A percentile compares a stretch with the other conserved stretches of the same genome.
phyloP scores from a whole-genome alignment of 352 stramenopile species.

The Vaucheria bursata region DNA sequence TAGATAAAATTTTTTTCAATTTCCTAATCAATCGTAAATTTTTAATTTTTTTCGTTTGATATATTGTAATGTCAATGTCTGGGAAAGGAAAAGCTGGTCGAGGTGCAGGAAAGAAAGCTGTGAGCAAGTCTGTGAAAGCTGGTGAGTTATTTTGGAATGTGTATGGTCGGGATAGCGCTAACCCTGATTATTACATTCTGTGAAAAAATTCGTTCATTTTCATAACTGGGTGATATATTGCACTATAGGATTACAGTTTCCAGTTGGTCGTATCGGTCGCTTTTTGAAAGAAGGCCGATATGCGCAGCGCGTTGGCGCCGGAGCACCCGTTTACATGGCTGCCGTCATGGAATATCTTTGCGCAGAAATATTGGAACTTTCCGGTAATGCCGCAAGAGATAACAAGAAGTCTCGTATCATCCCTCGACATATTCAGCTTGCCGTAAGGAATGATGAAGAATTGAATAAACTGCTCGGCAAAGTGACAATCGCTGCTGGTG shows the following conservation, averaged over 20 bases:
- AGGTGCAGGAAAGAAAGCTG: too few species aligned
- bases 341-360: conserved; percentile 48
- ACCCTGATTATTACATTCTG: too few species aligned
- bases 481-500: conserved; percentile 82
- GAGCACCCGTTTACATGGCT: conserved; percentile 84
- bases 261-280: conserved; percentile 81
- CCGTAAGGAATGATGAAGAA: conserved; percentile 57
- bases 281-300: conserved; percentile 85
- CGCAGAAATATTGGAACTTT: conserved; percentile 75
- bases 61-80: too few species aligned
- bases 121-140: too few species aligned
- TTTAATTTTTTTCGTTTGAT: too few species aligned
- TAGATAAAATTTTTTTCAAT: too few species aligned
- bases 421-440: conserved; percentile 84
- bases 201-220: too few species aligned
- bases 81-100: too few species aligned
- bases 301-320: conserved; percentile 75
- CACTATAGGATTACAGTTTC: conserved; percentile 90
- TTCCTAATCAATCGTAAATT: too few species aligned
- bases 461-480: conserved; percentile 71
- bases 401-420: conserved; percentile 81
- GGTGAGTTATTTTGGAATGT: too few species aligned
- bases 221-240: too few species aligned
- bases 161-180: too few species aligned
- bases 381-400: conserved; percentile 78